Evolutionary conservation across 805 yeast species (phyloP).

Genomic region (Tetrapisispora phaffii): DNA sequence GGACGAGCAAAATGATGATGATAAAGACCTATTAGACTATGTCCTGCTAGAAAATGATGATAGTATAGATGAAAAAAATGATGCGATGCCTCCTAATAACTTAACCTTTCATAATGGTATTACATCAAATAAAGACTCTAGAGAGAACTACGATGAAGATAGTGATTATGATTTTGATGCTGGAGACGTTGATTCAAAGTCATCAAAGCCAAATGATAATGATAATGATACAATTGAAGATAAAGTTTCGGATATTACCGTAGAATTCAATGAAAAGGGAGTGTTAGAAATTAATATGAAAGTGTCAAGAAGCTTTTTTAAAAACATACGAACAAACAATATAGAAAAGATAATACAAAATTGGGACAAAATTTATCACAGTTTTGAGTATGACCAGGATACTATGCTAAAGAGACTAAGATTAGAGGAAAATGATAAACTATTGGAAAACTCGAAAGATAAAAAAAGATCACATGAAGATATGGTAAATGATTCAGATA

Average conservation of each 20-base stretch:
- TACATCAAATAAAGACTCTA: neutral
- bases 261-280: neutral
- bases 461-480: slow-evolving; percentile 4
- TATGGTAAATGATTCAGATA: neutral
- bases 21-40: slow-evolving; percentile 9
- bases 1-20: slow-evolving; percentile 10
- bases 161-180: neutral
- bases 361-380: slow-evolving; percentile 65
- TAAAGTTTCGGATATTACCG: neutral
- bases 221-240: slow-evolving; percentile 5
- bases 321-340: slow-evolving; percentile 27
- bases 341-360: slow-evolving; percentile 39
- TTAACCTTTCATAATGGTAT: too few species aligned
- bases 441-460: slow-evolving; percentile 33
- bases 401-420: slow-evolving; percentile 66
- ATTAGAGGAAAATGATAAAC: slow-evolving; percentile 70
- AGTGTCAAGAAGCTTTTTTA: slow-evolving; percentile 29
- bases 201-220: slow-evolving; percentile 12
- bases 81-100: neutral
- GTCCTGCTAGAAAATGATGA: slow-evolving; percentile 5
- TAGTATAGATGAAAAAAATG: neutral
- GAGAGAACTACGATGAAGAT: neutral
- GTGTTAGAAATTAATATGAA: slow-evolving; percentile 25
- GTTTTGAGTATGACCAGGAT: slow-evolving; percentile 65
- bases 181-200: slow-evolving; percentile 5